Evolutionary conservation across 768 basidiomycete genomes (phyloP).

Genomic region (Rhodotorula kratochvilovae): DNA sequence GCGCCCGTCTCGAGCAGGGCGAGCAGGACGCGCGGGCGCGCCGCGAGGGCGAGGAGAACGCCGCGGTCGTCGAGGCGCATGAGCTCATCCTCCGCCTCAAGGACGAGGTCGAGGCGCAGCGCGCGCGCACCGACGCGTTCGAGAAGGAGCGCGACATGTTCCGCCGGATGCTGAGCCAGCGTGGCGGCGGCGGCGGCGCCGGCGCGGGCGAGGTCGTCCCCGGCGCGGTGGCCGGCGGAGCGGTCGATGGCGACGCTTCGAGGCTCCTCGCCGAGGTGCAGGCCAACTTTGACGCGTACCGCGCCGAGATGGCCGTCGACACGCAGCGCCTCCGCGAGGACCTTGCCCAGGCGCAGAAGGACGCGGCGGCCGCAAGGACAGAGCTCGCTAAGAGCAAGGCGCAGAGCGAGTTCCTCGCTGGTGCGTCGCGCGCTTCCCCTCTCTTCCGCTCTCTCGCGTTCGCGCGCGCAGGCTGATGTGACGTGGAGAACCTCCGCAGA

Average conservation of each 20-base stretch:
- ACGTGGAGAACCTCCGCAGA: slow-evolving; percentile 33
- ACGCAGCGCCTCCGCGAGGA: slow-evolving; percentile 68
- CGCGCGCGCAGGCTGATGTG: too few species aligned
- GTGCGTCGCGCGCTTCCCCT: slow-evolving; percentile 50
- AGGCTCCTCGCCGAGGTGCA: slow-evolving; percentile 69
- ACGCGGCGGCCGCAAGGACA: slow-evolving; percentile 62
- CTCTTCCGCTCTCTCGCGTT: neutral
- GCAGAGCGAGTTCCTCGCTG: slow-evolving; percentile 69
- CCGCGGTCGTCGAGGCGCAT: slow-evolving; percentile 80
- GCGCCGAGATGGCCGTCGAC: slow-evolving; percentile 74
- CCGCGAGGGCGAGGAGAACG: slow-evolving; percentile 46
- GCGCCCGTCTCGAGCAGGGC: slow-evolving; percentile 66
- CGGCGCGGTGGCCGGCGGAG: neutral
- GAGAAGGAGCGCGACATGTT: slow-evolving; percentile 84
- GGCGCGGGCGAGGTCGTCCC: slow-evolving; percentile 11
- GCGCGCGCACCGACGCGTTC: slow-evolving; percentile 71
- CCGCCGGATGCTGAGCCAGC: slow-evolving; percentile 62
- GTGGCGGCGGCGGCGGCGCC: slow-evolving; percentile 50
- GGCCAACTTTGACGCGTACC: slow-evolving; percentile 73
- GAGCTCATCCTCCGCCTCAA: slow-evolving; percentile 75
- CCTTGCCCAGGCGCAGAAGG: slow-evolving; percentile 60
- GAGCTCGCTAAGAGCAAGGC: slow-evolving; percentile 77
- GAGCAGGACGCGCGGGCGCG: slow-evolving; percentile 58
- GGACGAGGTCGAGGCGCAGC: slow-evolving; percentile 70
- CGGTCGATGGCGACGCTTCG: slow-evolving; percentile 50